These are phyloP conservation scores for Bjerkandera adusta DNA, from an alignment of 1,284 basidiomycete genomes.

Conservation along the genomic window DNA sequence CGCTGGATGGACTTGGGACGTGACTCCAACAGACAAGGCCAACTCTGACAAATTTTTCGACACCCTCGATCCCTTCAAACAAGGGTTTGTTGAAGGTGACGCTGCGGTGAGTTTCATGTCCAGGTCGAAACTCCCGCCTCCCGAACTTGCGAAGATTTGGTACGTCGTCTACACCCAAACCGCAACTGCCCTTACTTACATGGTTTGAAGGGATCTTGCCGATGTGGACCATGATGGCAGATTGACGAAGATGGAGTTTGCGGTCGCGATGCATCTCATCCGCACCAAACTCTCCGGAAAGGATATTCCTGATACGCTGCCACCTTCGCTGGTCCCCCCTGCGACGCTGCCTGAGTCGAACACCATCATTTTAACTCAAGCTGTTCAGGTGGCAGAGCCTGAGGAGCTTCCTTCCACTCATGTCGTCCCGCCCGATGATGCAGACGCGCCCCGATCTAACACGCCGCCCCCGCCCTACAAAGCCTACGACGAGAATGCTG, in stretches of 20 bases:
- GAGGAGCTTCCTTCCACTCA: no score
- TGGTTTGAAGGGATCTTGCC: constrained; percentile 79
- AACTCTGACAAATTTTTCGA: constrained; percentile 84
- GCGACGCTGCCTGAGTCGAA: constrained; percentile 10
- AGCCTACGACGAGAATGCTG: constrained; percentile 18
- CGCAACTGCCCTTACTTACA: constrained; percentile 3
- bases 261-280: constrained; percentile 95
- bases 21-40: constrained; percentile 79
- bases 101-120: constrained; percentile 95
- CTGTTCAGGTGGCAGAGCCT: no score
- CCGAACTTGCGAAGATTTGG: constrained; percentile 90
- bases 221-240: constrained; percentile 89
- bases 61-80: constrained; percentile 71
- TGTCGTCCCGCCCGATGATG: constrained; percentile 3
- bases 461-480: constrained; percentile 27
- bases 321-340: constrained; percentile 18
- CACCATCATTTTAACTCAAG: no score
- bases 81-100: constrained; percentile 88
- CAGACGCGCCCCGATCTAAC: constrained; percentile 16
- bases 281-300: constrained; percentile 82
- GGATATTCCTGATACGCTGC: constrained; percentile 69
- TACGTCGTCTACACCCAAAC: constrained; percentile 35
- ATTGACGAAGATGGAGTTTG: constrained; percentile 91
- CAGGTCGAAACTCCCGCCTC: constrained; percentile 84
- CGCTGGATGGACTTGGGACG: constrained; percentile 62